Percentiles rank a stretch among this genome's conserved stretches.
These are phyloP conservation scores for Cyclotella distinguenda DNA, from an alignment of 108 stramenopile species.

Conservation along the genomic window DNA sequence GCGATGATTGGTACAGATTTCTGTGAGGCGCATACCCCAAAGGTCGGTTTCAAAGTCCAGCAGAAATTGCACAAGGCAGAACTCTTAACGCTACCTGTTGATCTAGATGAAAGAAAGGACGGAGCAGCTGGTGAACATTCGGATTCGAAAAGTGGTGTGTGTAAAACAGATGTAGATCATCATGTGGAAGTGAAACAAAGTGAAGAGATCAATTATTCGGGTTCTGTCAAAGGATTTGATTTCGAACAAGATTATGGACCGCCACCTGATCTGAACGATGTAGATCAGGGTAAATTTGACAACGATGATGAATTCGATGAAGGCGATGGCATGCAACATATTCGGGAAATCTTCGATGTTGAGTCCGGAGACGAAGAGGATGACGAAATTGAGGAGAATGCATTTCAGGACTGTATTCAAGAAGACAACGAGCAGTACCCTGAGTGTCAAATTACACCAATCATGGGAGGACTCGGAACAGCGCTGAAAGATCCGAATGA, in stretches of 20 bases:
- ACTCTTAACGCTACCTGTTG: not conserved
- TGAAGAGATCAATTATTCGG: not conserved
- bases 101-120: too few species aligned
- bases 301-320: slow-evolving; percentile 34
- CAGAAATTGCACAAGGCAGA: slow-evolving; percentile 2
- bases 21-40: slow-evolving; percentile 27
- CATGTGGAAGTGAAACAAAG: not conserved
- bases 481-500: slow-evolving; percentile 19
- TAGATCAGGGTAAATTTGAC: slow-evolving; percentile 7
- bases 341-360: slow-evolving; percentile 50
- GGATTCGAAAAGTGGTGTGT: too few species aligned
- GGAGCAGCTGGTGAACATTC: too few species aligned
- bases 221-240: not conserved
- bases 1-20: slow-evolving; percentile 20
- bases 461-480: not conserved
- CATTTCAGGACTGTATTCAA: slow-evolving; percentile 7
- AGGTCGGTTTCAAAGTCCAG: slow-evolving; percentile 17
- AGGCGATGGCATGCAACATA: slow-evolving; percentile 35
- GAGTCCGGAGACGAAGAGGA: slow-evolving; percentile 22
- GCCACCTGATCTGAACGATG: slow-evolving; percentile 18
- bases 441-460: slow-evolving; percentile 4
- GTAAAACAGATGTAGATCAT: not conserved
- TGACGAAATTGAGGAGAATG: slow-evolving; percentile 6
- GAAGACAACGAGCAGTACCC: slow-evolving; percentile 2
- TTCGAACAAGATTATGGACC: slow-evolving; percentile 5